Base-by-base conservation (phyloP, 805 yeast genomes). In the Jamesozyma jinghongensis region DNA sequence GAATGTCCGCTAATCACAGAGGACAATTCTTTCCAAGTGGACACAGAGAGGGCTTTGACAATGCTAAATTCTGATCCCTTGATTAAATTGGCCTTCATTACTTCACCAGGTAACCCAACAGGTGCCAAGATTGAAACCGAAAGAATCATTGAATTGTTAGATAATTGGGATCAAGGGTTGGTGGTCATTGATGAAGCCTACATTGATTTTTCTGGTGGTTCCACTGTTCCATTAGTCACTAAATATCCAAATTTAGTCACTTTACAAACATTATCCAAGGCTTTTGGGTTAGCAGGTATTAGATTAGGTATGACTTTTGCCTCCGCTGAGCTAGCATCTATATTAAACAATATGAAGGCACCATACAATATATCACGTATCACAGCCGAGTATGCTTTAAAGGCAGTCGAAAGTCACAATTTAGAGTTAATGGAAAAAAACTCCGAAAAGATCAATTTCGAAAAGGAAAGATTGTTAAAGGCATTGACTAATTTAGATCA, bases 61-160 rank as follows among this genome's bases (percentile, higher is more conserved):
- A 63, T 71, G 2, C 62, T 90, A 18, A 47, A 58, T 6, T 54
- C 56, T 0, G 96, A 90, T 50, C 61, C 76, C 0, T 38, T 62
- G 3, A 81, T 90, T 51, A 88, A 87, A 55, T 55, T 92, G 44
- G 70, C 83, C 2, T 90, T 85, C 58, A 65, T 90, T 46, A 90
- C 97, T 13, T 84, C 97, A 1, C 98, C 98, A 10, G 98, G 98
- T 30, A 92, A 92, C 60, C 98, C 98, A 29, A 90, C 98, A 0
- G 96, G 82, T 10, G 73, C 76, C 25, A 65, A 75, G 36, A 59
- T 90, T 34, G 67, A 72, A 16, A 67, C 71, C 6, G 59, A 57
- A 0, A 65, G 74, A 32, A 65, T 87, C 31, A 65, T 70, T 37
- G 56, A 67, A 40, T 53, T 84, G 2, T 56, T 81, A 40, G 47